Evolutionary conservation across 2,329 filamentous ascomycete species (phyloP).

Genomic region (Penicillium corylophilum): DNA sequence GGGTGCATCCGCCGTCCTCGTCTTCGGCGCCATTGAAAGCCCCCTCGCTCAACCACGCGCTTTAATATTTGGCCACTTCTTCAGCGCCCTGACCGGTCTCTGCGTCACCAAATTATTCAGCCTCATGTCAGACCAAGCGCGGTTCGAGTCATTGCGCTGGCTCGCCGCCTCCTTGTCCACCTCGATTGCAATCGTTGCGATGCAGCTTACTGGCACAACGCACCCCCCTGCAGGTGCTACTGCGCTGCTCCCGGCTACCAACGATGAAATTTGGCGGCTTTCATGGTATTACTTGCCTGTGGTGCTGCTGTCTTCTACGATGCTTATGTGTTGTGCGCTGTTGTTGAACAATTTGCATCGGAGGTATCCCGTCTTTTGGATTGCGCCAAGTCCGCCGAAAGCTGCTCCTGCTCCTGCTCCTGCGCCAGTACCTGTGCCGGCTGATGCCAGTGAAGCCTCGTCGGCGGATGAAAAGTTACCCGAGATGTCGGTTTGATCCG

Average conservation of each 20-base stretch:
- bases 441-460: neutral
- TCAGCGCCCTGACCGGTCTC: slow-evolving; percentile 31
- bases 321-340: slow-evolving; percentile 29
- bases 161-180: slow-evolving; percentile 34
- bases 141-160: slow-evolving; percentile 30
- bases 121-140: slow-evolving; percentile 31
- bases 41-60: slow-evolving; percentile 34
- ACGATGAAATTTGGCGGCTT: slow-evolving; percentile 26
- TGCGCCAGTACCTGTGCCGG: neutral
- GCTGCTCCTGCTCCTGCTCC: slow-evolving; percentile 6
- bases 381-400: slow-evolving; percentile 22
- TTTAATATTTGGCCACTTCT: slow-evolving; percentile 35
- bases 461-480: slow-evolving; percentile 9
- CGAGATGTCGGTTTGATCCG: slow-evolving; percentile 2
- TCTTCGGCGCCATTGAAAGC: slow-evolving; percentile 33
- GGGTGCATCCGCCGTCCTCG: slow-evolving; percentile 35
- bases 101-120: slow-evolving; percentile 34
- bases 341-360: slow-evolving; percentile 35
- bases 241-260: slow-evolving; percentile 31
- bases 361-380: slow-evolving; percentile 34
- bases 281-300: slow-evolving; percentile 36
- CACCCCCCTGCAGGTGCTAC: slow-evolving; percentile 38
- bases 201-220: slow-evolving; percentile 34
- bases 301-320: slow-evolving; percentile 29
- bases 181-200: slow-evolving; percentile 28